Conservation (phyloP, 345 rosid species). For the Boechera stricta region DNA sequence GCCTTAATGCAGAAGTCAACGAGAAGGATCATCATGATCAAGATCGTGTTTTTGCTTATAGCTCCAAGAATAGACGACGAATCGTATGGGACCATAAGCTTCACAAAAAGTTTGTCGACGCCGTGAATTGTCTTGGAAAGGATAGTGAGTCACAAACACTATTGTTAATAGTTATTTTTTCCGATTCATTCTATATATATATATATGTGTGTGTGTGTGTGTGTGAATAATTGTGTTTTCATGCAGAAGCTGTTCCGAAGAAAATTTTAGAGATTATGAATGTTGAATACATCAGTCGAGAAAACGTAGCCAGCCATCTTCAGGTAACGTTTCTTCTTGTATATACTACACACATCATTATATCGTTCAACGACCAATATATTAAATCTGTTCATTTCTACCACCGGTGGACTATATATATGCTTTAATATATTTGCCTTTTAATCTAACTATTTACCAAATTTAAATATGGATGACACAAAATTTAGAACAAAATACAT, state of each 20-base stretch:
- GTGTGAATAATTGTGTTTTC: neutral
- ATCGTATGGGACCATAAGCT: constrained; percentile 82
- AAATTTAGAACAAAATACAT: neutral
- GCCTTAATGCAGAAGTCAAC: constrained; percentile 53
- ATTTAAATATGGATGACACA: neutral
- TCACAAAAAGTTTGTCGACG: constrained; percentile 70
- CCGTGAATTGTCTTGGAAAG: constrained; percentile 64
- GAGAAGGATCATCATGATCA: constrained; percentile 54
- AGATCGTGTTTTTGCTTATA: constrained; percentile 53
- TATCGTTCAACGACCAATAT: neutral
- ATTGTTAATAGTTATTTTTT: neutral
- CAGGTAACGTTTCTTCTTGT: constrained; percentile 52
- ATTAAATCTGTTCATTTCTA: neutral
- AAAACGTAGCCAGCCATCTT: constrained; percentile 86
- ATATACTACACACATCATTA: neutral
- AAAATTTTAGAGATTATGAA: constrained; percentile 81
- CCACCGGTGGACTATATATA: neutral
- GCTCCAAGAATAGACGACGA: constrained; percentile 62
- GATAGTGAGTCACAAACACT: constrained; percentile 46
- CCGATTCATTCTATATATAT: neutral
- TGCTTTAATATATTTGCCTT: no score
- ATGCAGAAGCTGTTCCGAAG: constrained; percentile 83
- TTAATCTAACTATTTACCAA: neutral
- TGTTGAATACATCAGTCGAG: constrained; percentile 73
- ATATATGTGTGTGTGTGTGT: neutral